Evolutionary conservation across 208 protist genomes (phyloP), one percentile per base, ranked within the genome.

Genomic region (Crithidia fasciculata): DNA sequence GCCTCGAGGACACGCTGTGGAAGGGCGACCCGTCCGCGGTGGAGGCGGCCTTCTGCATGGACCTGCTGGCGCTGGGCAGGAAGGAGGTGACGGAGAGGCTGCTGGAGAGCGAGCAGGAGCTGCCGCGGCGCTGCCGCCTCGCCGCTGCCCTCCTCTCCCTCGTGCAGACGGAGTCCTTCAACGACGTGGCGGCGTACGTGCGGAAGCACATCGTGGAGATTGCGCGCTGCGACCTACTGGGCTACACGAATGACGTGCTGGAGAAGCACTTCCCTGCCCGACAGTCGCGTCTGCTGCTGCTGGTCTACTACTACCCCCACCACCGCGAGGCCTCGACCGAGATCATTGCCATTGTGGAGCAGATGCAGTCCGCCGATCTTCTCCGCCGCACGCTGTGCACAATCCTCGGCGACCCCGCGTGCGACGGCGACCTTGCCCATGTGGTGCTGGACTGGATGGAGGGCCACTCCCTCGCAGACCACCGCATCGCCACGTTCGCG

Each of bases 361-460:
- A 13, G 15, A 69, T 81, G 60, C 60, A 43, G 41, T 72, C 36
- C 10, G 84, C 57, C 67, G 47, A 78, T 16, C 63, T 71, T 6
- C 62, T 87, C 5, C 75, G 75, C 39, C 55, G 60, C 43, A 79
- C 76, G 43, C 74, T 89, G 65, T 54, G 56, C n/a, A 77, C 75
- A 7, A 64, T 80, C 41, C 75, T 92, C 6, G 70, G 76, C 58
- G 74, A 62, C 8, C 36, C 72, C 18, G 82, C 83, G 45, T 82
- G 79, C 47, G 74, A 83, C 18, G 47, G 65, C 57, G 66, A 63
- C 39, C 81, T 94, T 13, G 77, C 76, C 15, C 44, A 55, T 5
- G 67, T 82, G 37, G 60, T 94, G 61, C 56, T 93, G 19, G 69
- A 85, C 41, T 96, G 89, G 89, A 90, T 96, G 82, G 79, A 86